phyloP scores from a whole-genome alignment of 139 green algal genomes.

The Chlorella vulgaris region DNA sequence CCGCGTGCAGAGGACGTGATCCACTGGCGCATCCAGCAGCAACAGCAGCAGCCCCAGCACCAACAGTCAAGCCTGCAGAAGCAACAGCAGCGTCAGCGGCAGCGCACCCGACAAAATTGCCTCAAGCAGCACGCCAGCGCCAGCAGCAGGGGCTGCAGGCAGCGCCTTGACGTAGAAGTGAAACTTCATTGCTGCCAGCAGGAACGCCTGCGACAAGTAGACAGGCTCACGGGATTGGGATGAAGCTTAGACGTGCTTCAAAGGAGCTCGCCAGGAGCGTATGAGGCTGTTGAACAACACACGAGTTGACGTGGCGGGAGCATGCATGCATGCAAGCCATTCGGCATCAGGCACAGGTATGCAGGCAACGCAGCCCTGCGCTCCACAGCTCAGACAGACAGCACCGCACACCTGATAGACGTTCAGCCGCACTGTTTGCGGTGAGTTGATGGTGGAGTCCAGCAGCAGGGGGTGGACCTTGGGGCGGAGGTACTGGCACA shows the following conservation, averaged over 20 bases:
- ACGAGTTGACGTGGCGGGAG: too few species aligned
- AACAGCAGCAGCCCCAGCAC: neutral
- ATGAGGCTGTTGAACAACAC: too few species aligned
- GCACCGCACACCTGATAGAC: constrained; percentile 72
- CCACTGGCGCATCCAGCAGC: too few species aligned
- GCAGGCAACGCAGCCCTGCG: too few species aligned
- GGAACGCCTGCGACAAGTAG: constrained; percentile 61
- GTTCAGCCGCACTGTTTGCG: constrained; percentile 79
- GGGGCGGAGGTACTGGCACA: constrained; percentile 84
- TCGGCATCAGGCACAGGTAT: too few species aligned
- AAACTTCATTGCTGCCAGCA: constrained; percentile 84
- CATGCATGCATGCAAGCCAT: too few species aligned
- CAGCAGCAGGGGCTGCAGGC: constrained; percentile 29
- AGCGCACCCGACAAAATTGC: constrained; percentile 7
- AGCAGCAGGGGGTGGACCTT: constrained; percentile 89
- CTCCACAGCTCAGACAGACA: neutral
- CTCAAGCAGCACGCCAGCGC: constrained; percentile 1
- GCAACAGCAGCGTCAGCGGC: neutral
- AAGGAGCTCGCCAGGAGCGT: too few species aligned
- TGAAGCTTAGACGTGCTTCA: too few species aligned
- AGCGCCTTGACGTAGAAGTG: constrained; percentile 72
- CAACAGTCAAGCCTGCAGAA: neutral
- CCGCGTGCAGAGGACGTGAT: too few species aligned
- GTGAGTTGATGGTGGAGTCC: constrained; percentile 80
- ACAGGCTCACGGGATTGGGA: too few species aligned